A percentile compares a stretch with the other conserved stretches of the same genome.
Evolutionary conservation across 2,329 filamentous ascomycete species (phyloP).

Genomic region (Trichophaea hybrida): DNA sequence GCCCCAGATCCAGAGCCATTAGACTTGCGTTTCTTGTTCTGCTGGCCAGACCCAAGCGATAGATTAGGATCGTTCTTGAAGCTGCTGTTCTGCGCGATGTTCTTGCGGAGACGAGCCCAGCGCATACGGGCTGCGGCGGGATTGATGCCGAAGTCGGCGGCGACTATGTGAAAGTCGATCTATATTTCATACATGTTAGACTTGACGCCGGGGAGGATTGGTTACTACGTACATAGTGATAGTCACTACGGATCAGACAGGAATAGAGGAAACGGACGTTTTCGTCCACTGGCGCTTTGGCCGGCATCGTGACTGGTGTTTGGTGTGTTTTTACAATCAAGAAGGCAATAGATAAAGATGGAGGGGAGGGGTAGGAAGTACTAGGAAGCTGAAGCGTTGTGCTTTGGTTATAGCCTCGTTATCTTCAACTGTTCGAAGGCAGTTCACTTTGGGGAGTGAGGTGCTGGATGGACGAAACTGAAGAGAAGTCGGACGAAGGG

Average conservation of each 20-base stretch:
- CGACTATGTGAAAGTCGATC: slow-evolving; percentile 20
- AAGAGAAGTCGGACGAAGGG: neutral
- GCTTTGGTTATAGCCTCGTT: too few species aligned
- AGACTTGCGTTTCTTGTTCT: neutral
- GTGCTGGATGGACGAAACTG: neutral
- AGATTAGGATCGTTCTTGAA: slow-evolving; percentile 5
- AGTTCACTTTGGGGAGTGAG: neutral
- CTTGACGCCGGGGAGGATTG: neutral
- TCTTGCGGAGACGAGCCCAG: slow-evolving; percentile 18
- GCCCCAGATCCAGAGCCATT: neutral
- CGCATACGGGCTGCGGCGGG: slow-evolving; percentile 22
- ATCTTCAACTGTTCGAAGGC: neutral
- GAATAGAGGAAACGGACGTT: slow-evolving; percentile 20
- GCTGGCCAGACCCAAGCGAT: neutral
- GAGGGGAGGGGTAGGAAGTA: too few species aligned
- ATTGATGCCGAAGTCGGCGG: slow-evolving; percentile 19
- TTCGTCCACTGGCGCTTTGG: slow-evolving; percentile 21
- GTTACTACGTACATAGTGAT: slow-evolving; percentile 12
- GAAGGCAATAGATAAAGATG: too few species aligned
- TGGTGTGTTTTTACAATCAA: too few species aligned
- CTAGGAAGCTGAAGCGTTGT: too few species aligned
- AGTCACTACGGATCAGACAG: slow-evolving; percentile 20
- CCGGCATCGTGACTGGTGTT: slow-evolving; percentile 9
- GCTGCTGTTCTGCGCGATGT: slow-evolving; percentile 6
- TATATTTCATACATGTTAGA: neutral